Conservation (phyloP, 495 filamentous ascomycete genomes). For the Penicillium paxilli region DNA sequence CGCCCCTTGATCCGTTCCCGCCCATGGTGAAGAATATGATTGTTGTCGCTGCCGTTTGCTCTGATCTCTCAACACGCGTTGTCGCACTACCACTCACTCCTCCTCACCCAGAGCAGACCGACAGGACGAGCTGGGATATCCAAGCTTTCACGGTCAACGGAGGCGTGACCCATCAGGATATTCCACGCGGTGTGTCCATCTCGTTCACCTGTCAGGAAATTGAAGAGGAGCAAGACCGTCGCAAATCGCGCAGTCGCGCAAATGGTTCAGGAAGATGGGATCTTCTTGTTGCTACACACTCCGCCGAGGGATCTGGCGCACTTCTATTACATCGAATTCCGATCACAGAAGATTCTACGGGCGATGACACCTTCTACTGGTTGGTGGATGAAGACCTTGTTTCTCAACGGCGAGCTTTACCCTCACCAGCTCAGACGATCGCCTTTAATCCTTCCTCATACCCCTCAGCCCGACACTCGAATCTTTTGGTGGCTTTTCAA, state of each 20-base stretch:
- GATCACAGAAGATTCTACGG: constrained; percentile 30
- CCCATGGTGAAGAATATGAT: constrained; percentile 62
- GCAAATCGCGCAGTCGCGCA: constrained; percentile 29
- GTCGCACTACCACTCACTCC: constrained; percentile 72
- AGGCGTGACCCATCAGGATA: constrained; percentile 54
- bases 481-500: constrained; percentile 66
- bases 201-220: constrained; percentile 56
- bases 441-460: constrained; percentile 70
- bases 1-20: constrained; percentile 56
- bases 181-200: constrained; percentile 66
- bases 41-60: constrained; percentile 69
- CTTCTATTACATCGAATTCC: constrained; percentile 57
- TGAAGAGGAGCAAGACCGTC: constrained; percentile 25
- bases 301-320: constrained; percentile 64
- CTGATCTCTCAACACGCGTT: constrained; percentile 66
- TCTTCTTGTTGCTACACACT: constrained; percentile 61
- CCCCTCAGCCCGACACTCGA: constrained; percentile 57
- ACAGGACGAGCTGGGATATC: constrained; percentile 55
- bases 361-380: constrained; percentile 23
- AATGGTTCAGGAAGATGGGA: constrained; percentile 43
- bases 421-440: constrained; percentile 63
- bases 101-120: constrained; percentile 57
- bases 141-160: constrained; percentile 54
- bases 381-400: constrained; percentile 46
- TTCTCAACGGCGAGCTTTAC: constrained; percentile 63